Percentiles rank a stretch among this genome's conserved stretches.
These are phyloP conservation scores for Calonectria hawksworthii DNA, from an alignment of 2,329 filamentous ascomycete genomes.

Conservation along the genomic window DNA sequence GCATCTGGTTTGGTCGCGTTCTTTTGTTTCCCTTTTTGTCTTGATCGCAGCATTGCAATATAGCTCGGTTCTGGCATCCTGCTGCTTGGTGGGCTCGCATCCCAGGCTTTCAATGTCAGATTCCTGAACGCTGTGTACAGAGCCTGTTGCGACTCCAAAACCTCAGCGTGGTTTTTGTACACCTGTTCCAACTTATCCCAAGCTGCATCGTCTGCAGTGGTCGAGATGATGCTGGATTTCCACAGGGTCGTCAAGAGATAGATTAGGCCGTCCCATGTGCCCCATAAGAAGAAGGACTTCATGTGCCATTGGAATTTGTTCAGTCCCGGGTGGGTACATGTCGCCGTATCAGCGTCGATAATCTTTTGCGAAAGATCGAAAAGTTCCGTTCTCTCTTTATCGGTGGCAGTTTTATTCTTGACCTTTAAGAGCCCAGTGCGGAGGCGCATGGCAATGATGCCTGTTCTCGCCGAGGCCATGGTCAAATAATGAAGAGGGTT, in stretches of 20 bases:
- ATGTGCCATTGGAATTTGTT: conserved; percentile 50
- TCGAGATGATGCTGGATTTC: conserved; percentile 38
- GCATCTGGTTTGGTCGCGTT: neutral
- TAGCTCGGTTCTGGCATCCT: conserved; percentile 37
- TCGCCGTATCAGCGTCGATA: conserved; percentile 50
- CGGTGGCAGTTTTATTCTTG: conserved; percentile 43
- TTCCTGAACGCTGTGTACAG: conserved; percentile 47
- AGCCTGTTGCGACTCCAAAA: conserved; percentile 44
- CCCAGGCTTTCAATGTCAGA: conserved; percentile 52
- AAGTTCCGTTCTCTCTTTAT: conserved; percentile 40
- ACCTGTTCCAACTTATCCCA: conserved; percentile 47
- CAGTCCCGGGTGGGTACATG: conserved; percentile 41
- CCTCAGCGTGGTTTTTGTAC: conserved; percentile 47
- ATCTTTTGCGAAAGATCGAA: conserved; percentile 54
- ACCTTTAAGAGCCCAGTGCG: conserved; percentile 38
- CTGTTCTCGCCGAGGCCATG: conserved; percentile 44
- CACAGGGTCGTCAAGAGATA: conserved; percentile 46
- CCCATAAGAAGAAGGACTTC: conserved; percentile 48
- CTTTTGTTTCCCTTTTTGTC: neutral
- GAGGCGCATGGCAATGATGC: conserved; percentile 44
- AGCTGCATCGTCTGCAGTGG: conserved; percentile 28
- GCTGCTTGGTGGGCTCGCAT: conserved; percentile 30
- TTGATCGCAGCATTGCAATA: conserved; percentile 35
- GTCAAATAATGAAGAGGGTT: conserved; percentile 54
- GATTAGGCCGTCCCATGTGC: conserved; percentile 50